Evolutionary conservation across 2,329 filamentous ascomycete species (phyloP), one percentile per base, ranked within the genome.

Genomic region (Paecilomyces niveus): DNA sequence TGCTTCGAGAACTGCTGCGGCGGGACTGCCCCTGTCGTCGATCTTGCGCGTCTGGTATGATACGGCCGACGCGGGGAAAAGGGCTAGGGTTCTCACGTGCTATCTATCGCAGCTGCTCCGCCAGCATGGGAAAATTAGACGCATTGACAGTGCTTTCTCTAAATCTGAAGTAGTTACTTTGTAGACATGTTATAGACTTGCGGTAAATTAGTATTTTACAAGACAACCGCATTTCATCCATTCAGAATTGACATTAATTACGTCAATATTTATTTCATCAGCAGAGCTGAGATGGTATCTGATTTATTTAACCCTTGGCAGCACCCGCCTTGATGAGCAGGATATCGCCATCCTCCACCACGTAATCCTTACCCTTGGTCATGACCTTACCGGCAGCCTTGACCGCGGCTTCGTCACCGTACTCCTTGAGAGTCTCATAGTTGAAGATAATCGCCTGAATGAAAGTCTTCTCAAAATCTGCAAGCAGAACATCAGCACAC

Each of bases 301-400:
- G 39, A 45, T 45, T n/a, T 45, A 45, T 45, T 63, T 74, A 80
- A 63, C 66, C 68, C 71, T 79, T 81, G 58, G 80, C 76, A 67
- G 76, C 80, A 71, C 76, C 78, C 66, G 74, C 75, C 83, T 97
- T 97, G 83, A 97, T 92, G 68, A 96, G 84, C 66, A 97, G 74
- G 67, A 88, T 85, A 71, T 88, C 78, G 54, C 78, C 78, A 63
- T 81, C 80, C 68, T 79, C 74, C 31, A 80, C 76, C 54, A 77
- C 84, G 74, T 99, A 97, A 55, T 97, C 93, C 81, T 97, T 97
- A 72, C 94, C 94, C 83, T 99, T 99, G 59, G 93, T 97, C 88
- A 96, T 90, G 65, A 99, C 77, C 82, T 99, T 99, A 69, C 94
- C 94, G 77, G 93, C 93, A 26, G 93, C 85, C 82, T 92, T 96